Base-by-base conservation (phyloP, 2,329 filamentous ascomycete genomes). In the Ceratocystiopsis sp. region DNA sequence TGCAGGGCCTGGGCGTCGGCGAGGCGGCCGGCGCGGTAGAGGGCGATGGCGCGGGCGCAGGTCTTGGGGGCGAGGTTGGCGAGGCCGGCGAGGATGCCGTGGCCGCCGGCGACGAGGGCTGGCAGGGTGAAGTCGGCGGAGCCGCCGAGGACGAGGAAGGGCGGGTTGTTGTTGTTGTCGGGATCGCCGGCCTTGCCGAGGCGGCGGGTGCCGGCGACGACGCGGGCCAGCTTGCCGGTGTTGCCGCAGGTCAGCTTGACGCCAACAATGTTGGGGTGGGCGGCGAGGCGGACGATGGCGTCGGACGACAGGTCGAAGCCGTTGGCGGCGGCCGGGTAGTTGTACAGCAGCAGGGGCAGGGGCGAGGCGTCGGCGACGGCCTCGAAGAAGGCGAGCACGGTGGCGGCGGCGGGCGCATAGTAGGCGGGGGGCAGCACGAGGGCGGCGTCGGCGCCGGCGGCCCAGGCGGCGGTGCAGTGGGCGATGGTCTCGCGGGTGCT, bases 391-490 rank as follows among this genome's bases (percentile, higher is more conserved):
- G 72, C 66, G 40, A 74, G 57, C 43, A 85, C 65, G 15, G 77
- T 75, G 41, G 78, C 61, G 2, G 70, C 70, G 9, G 71, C 67
- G 12, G 71, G 68, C 44, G 77, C 73, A 62, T 86, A 87, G 64
- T 87, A 89, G 41, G 74, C 75, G 4, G 83, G 83, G 12, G 83
- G 80, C 25, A 89, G 68, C 4, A 87, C 72, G 44, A 91, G 68
- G 8, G 80, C 80, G 52, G 80, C 84, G 60, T 86, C 79, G 49
- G 78, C 82, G 44, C 83, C 84, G 35, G 74, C 68, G 29, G 70
- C 67, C 51, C 71, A 73, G 14, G 81, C 81, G 54, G 85, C 80
- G 46, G 66, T 61, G 62, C 80, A 85, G 46, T 80, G 65, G 46
- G 75, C 66, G 47, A 87, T 71, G 16, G 78, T 77, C 61, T 87